phyloP scores from a whole-genome alignment of 2,329 filamentous ascomycete species.

The Monilinia polystroma region DNA sequence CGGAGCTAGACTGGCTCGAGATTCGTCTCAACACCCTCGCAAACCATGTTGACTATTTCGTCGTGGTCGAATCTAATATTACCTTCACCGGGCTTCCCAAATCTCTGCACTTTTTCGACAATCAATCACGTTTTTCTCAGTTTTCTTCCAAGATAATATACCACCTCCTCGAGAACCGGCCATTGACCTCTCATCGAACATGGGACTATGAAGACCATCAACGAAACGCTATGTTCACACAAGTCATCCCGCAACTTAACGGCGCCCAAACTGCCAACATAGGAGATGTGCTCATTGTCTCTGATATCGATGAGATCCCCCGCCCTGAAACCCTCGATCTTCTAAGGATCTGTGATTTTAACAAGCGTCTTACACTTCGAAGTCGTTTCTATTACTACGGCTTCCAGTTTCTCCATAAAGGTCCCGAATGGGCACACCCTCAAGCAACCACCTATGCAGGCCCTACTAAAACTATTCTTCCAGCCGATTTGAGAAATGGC shows the following conservation, averaged over 20 bases:
- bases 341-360: slow-evolving; percentile 42
- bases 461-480: slow-evolving; percentile 42
- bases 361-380: slow-evolving; percentile 40
- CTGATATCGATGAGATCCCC: slow-evolving; percentile 48
- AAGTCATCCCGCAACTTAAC: slow-evolving; percentile 47
- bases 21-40: slow-evolving; percentile 60
- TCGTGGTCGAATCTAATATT: slow-evolving; percentile 59
- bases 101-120: slow-evolving; percentile 52
- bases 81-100: slow-evolving; percentile 61
- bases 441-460: slow-evolving; percentile 47
- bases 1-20: slow-evolving; percentile 65
- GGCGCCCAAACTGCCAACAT: slow-evolving; percentile 36
- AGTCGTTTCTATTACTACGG: slow-evolving; percentile 43
- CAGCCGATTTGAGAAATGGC: slow-evolving; percentile 43
- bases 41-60: slow-evolving; percentile 61
- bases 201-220: slow-evolving; percentile 54
- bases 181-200: slow-evolving; percentile 42
- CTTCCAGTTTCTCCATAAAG: slow-evolving; percentile 42
- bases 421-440: slow-evolving; percentile 45
- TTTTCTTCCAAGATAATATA: slow-evolving; percentile 62
- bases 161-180: slow-evolving; percentile 49
- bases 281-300: slow-evolving; percentile 46
- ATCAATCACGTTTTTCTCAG: slow-evolving; percentile 50
- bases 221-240: slow-evolving; percentile 56
- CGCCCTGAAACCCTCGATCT: slow-evolving; percentile 41